phyloP scores from a whole-genome alignment of 2,329 filamentous ascomycete genomes.

The Colletotrichum sp. region DNA sequence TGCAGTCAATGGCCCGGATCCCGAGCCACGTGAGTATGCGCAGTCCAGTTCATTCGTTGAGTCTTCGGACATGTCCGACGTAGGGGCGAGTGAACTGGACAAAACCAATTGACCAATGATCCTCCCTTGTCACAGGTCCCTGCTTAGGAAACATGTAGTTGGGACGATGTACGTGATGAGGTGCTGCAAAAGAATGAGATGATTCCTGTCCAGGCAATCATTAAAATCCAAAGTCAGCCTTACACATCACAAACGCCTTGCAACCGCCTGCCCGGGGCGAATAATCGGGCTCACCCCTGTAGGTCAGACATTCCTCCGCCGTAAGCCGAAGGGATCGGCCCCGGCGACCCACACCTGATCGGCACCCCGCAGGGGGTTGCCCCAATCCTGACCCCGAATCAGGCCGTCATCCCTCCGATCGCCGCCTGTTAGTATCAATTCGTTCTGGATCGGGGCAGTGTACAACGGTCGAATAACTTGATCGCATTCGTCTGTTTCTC shows the following conservation, averaged over 20 bases:
- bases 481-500: neutral
- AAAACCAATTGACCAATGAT: neutral
- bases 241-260: neutral
- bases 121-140: neutral
- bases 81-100: neutral
- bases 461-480: neutral
- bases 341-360: neutral
- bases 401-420: neutral
- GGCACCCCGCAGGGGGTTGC: neutral
- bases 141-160: neutral
- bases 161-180: neutral
- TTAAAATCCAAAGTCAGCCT: neutral
- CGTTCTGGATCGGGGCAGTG: neutral
- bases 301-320: neutral
- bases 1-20: neutral
- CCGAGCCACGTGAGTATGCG: neutral
- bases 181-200: neutral
- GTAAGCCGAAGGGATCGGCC: neutral
- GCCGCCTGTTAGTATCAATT: neutral
- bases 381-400: neutral
- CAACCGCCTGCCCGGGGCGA: neutral
- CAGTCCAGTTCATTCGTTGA: neutral
- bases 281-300: neutral
- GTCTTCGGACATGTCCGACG: neutral
- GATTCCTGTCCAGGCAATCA: neutral